phyloP scores from a whole-genome alignment of 805 yeast species.

The Lachancea sp. region DNA sequence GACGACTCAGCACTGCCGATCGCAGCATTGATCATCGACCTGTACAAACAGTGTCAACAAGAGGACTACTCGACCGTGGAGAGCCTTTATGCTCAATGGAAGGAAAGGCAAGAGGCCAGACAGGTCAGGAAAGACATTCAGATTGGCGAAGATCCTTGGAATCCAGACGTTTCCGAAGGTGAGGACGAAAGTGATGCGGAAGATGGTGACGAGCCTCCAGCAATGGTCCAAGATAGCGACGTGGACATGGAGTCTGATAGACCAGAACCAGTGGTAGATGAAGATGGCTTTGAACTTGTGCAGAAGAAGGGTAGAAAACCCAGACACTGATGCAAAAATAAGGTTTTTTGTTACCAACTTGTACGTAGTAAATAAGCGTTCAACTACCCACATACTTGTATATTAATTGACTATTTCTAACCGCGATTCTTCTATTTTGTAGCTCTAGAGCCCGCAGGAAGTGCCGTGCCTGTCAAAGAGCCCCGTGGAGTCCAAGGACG shows the following conservation, averaged over 20 bases:
- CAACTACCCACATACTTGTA: conserved; percentile 1
- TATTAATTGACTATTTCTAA: too few species aligned
- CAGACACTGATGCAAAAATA: conserved; percentile 18
- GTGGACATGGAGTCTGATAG: conserved; percentile 26
- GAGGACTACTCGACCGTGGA: conserved; percentile 53
- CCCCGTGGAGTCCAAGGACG: conserved; percentile 19
- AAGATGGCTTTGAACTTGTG: conserved; percentile 90
- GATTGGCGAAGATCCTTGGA: conserved; percentile 54
- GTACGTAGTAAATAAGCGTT: too few species aligned
- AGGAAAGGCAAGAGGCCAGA: conserved; percentile 42
- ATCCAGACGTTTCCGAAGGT: conserved; percentile 50
- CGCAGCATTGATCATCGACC: conserved; percentile 57
- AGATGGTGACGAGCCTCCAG: conserved; percentile 31
- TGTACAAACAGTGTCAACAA: conserved; percentile 58
- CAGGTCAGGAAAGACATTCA: conserved; percentile 34
- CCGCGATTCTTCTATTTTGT: not conserved
- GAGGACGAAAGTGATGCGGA: conserved; percentile 42
- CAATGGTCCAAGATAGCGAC: conserved; percentile 27
- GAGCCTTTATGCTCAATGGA: conserved; percentile 52
- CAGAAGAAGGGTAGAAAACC: conserved; percentile 61
- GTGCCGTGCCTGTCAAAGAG: conserved; percentile 9
- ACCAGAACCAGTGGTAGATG: conserved; percentile 67
- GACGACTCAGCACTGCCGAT: conserved; percentile 79
- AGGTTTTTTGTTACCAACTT: too few species aligned
- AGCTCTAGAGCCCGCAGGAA: conserved; percentile 11